Evolutionary conservation across 108 stramenopile species (phyloP).

Genomic region (Pseudonitzschia multistriata): DNA sequence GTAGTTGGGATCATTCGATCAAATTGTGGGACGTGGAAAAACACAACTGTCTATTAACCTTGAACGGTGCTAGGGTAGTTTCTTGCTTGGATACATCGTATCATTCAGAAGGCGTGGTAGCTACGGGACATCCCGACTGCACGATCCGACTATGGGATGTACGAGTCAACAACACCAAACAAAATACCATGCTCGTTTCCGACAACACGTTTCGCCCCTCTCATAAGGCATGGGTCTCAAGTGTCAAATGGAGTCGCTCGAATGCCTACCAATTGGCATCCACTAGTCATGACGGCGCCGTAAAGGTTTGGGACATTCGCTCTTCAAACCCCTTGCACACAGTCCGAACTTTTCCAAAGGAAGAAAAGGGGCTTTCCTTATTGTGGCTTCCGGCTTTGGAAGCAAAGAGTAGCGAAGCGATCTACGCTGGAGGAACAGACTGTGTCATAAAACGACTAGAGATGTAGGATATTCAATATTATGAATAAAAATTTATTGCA

Average conservation of each 20-base stretch:
- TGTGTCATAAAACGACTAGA: slow-evolving; percentile 61
- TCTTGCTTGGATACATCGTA: slow-evolving; percentile 69
- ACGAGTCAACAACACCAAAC: slow-evolving; percentile 20
- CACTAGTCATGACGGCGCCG: slow-evolving; percentile 85
- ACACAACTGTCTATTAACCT: slow-evolving; percentile 73
- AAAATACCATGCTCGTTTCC: slow-evolving; percentile 22
- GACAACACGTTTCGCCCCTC: slow-evolving; percentile 53
- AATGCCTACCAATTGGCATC: slow-evolving; percentile 78
- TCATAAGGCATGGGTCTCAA: slow-evolving; percentile 89
- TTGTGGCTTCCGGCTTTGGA: slow-evolving; percentile 22
- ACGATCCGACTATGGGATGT: slow-evolving; percentile 73
- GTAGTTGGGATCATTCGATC: slow-evolving; percentile 82
- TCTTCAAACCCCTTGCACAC: slow-evolving; percentile 88
- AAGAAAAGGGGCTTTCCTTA: slow-evolving; percentile 69
- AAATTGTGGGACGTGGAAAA: slow-evolving; percentile 73
- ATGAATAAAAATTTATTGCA: background rate
- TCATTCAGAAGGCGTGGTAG: slow-evolving; percentile 69
- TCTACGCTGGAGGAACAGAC: slow-evolving; percentile 74
- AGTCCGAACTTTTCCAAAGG: slow-evolving; percentile 76
- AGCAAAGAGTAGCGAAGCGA: slow-evolving; percentile 22
- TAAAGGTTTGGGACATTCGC: slow-evolving; percentile 94
- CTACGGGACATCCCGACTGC: slow-evolving; percentile 83
- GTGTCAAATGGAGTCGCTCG: slow-evolving; percentile 76
- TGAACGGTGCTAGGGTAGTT: slow-evolving; percentile 80
- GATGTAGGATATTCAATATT: background rate